Evolutionary conservation across 2,329 filamentous ascomycete genomes (phyloP).

Genomic region (Mycosphaerelloides madeirae): DNA sequence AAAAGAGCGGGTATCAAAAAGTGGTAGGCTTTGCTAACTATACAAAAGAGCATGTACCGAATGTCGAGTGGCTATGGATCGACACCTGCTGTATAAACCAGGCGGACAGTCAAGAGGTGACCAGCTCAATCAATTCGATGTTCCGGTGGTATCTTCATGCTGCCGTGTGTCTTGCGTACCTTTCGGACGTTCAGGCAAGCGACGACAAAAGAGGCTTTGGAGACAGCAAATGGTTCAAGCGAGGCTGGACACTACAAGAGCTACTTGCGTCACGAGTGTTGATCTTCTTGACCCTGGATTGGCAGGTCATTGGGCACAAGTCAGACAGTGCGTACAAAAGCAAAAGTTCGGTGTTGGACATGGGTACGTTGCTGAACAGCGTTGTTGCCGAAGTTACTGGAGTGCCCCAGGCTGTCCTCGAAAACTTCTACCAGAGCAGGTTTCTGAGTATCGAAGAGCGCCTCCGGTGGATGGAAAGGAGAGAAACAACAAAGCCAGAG

Average conservation of each 20-base stretch:
- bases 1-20: background rate
- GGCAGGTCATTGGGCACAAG: slow-evolving; percentile 10
- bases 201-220: background rate
- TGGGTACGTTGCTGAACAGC: too few species aligned
- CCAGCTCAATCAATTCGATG: slow-evolving; percentile 21
- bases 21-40: background rate
- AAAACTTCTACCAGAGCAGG: background rate
- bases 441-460: background rate
- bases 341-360: too few species aligned
- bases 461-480: background rate
- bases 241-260: too few species aligned
- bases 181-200: slow-evolving; percentile 5
- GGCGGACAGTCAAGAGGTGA: slow-evolving; percentile 13
- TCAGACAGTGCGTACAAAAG: background rate
- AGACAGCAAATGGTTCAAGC: slow-evolving; percentile 3
- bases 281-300: slow-evolving; percentile 4
- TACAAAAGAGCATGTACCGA: too few species aligned
- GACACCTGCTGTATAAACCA: slow-evolving; percentile 23
- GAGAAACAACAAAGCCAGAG: background rate
- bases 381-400: background rate
- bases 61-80: slow-evolving; percentile 11
- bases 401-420: background rate
- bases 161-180: slow-evolving; percentile 13
- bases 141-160: slow-evolving; percentile 17
- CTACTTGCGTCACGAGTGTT: slow-evolving; percentile 5